A percentile compares a stretch with the other conserved stretches of the same genome.
Conservation (phyloP, 2,329 filamentous ascomycete species). For the Curvularia verruculosa region DNA sequence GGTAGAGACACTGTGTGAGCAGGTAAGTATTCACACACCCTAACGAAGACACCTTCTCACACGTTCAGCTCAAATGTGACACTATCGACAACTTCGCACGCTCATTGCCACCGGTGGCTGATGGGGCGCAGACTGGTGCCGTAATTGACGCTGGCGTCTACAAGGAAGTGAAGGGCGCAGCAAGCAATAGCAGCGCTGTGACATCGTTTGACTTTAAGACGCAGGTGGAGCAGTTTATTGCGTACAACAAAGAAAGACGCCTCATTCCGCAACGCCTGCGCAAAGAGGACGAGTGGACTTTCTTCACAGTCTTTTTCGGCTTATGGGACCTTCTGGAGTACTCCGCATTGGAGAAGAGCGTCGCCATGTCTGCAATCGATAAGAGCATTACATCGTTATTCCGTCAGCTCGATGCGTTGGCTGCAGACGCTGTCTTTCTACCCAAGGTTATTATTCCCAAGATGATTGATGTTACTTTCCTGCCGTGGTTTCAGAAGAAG, state of each 20-base stretch:
- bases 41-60: conserved; percentile 21
- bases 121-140: conserved; percentile 31
- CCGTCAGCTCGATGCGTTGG: conserved; percentile 42
- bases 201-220: conserved; percentile 44
- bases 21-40: conserved; percentile 38
- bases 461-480: conserved; percentile 45
- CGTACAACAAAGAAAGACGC: conserved; percentile 28
- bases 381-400: conserved; percentile 44
- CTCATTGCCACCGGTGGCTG: conserved; percentile 31
- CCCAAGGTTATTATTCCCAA: conserved; percentile 41
- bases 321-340: conserved; percentile 48
- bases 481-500: conserved; percentile 41
- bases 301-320: conserved; percentile 48
- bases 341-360: conserved; percentile 33
- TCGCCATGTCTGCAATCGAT: conserved; percentile 39
- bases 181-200: conserved; percentile 24
- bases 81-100: conserved; percentile 48
- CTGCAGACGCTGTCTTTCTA: conserved; percentile 29
- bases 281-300: conserved; percentile 36
- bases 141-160: conserved; percentile 42
- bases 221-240: conserved; percentile 47
- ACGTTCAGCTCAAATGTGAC: conserved; percentile 43
- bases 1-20: conserved; percentile 47
- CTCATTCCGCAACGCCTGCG: conserved; percentile 27
- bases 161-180: conserved; percentile 29